A percentile compares a stretch with the other conserved stretches of the same genome.
Evolutionary conservation across 768 basidiomycete species (phyloP).

Genomic region (Rhizopogon vesiculosus): DNA sequence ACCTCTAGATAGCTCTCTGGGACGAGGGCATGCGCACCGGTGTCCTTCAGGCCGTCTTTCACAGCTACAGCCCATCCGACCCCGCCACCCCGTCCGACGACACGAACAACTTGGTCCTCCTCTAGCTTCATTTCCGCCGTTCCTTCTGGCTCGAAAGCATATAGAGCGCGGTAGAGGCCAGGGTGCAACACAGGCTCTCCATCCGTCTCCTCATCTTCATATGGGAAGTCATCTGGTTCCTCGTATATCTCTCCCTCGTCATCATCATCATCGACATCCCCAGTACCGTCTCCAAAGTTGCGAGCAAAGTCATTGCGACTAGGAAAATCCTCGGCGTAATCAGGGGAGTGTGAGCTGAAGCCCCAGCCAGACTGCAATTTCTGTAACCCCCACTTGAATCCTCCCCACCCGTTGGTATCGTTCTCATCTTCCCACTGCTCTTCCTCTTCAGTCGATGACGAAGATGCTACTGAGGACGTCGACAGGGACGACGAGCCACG

Average conservation of each 20-base stretch:
- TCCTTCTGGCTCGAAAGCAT: slow-evolving; percentile 75
- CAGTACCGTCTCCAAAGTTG: slow-evolving; percentile 38
- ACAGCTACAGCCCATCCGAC: slow-evolving; percentile 79
- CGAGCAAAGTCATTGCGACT: slow-evolving; percentile 40
- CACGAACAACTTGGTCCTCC: slow-evolving; percentile 72
- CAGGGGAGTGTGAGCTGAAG: slow-evolving; percentile 13
- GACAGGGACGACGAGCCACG: slow-evolving; percentile 21
- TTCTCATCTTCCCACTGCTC: slow-evolving; percentile 20
- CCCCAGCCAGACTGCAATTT: slow-evolving; percentile 34
- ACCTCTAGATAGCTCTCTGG: slow-evolving; percentile 75
- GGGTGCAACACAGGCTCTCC: slow-evolving; percentile 44
- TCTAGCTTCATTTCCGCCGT: slow-evolving; percentile 78
- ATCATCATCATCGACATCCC: slow-evolving; percentile 21
- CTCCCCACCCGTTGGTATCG: slow-evolving; percentile 29
- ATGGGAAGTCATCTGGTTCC: slow-evolving; percentile 26
- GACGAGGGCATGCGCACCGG: slow-evolving; percentile 61
- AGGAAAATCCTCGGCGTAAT: slow-evolving; percentile 21
- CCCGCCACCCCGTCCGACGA: slow-evolving; percentile 71
- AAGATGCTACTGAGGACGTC: slow-evolving; percentile 14
- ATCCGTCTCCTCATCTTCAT: slow-evolving; percentile 19
- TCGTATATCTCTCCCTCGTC: slow-evolving; percentile 19
- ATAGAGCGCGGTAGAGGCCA: slow-evolving; percentile 74
- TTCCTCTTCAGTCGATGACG: slow-evolving; percentile 16
- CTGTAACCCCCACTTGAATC: slow-evolving; percentile 39
- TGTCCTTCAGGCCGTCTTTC: slow-evolving; percentile 31